Percentiles rank a stretch among this genome's conserved stretches.
Conservation (phyloP, 1,284 basidiomycete species). For the Neonothopanus nambi region DNA sequence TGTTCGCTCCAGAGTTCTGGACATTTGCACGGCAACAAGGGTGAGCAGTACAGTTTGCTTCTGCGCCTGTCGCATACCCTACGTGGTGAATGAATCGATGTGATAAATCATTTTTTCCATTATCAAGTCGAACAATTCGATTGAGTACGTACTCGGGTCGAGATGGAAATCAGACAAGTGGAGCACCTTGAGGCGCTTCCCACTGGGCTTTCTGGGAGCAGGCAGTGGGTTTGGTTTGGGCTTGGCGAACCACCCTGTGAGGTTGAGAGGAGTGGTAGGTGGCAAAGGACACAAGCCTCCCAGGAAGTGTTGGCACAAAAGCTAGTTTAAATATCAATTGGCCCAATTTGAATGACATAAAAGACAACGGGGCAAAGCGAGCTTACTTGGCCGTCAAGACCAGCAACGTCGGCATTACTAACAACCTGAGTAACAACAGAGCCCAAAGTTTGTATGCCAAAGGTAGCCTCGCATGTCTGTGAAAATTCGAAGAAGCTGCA, state of each 20-base stretch:
- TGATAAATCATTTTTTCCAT: too few relatives aligned
- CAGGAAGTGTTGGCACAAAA: slow-evolving; percentile 58
- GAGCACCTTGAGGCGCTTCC: slow-evolving; percentile 68
- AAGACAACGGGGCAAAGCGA: neutral
- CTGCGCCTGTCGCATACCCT: too few relatives aligned
- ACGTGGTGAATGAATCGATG: too few relatives aligned
- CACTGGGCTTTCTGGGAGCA: slow-evolving; percentile 53
- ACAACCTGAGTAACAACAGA: slow-evolving; percentile 67
- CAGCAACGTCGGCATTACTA: slow-evolving; percentile 64
- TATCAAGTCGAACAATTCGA: too few relatives aligned
- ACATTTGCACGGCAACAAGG: slow-evolving; percentile 69
- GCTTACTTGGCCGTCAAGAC: slow-evolving; percentile 67
- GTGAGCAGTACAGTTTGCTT: too few relatives aligned
- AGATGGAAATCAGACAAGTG: slow-evolving; percentile 81
- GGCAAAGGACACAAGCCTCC: slow-evolving; percentile 52
- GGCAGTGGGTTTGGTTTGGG: slow-evolving; percentile 71
- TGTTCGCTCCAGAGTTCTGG: slow-evolving; percentile 52
- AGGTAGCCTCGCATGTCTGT: slow-evolving; percentile 48
- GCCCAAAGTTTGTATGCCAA: slow-evolving; percentile 51
- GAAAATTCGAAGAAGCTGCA: slow-evolving; percentile 64
- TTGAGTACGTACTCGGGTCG: slow-evolving; percentile 67
- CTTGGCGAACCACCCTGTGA: too few relatives aligned
- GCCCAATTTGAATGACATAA: too few relatives aligned
- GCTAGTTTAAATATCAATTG: slow-evolving; percentile 30
- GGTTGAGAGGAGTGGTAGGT: slow-evolving; percentile 48